Percentiles rank a stretch among this genome's conserved stretches.
Conservation (phyloP, 192 early-diverging fungal genomes). For the Podochytrium sp. region DNA sequence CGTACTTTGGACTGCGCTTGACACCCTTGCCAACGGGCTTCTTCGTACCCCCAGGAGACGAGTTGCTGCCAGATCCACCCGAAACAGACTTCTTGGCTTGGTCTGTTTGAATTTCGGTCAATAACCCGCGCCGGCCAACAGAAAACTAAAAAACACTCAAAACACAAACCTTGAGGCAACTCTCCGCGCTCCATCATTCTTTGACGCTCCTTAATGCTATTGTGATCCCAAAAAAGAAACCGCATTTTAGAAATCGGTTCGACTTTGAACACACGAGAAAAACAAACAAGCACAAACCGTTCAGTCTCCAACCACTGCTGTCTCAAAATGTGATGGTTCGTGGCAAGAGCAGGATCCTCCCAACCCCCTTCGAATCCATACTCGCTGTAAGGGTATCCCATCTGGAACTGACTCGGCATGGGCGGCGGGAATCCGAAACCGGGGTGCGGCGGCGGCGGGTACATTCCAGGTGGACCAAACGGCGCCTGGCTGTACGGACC, state of each 20-base stretch:
- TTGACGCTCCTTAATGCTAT: slow-evolving; percentile 23
- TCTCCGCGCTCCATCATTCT: slow-evolving; percentile 29
- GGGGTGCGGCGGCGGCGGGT: not conserved
- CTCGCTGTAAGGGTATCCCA: slow-evolving; percentile 26
- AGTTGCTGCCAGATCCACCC: not conserved
- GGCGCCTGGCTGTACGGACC: not conserved
- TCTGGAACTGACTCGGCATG: not conserved
- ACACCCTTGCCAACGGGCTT: not conserved
- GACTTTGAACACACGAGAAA: too few species aligned
- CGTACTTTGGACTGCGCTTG: not conserved
- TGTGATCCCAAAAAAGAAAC: not conserved
- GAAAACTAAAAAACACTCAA: not conserved
- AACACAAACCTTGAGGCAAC: not conserved
- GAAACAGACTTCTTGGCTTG: not conserved
- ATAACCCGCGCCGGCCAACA: too few species aligned
- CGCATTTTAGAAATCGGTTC: not conserved
- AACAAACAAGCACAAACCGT: not conserved
- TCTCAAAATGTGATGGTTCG: slow-evolving; percentile 14
- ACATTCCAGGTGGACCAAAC: slow-evolving; percentile 8
- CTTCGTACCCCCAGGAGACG: not conserved
- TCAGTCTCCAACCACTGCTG: slow-evolving; percentile 27
- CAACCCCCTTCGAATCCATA: slow-evolving; percentile 15
- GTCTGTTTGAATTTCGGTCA: not conserved
- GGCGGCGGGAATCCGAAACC: not conserved
- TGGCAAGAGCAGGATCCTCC: slow-evolving; percentile 22